Percentiles rank a stretch among this genome's conserved stretches.
phyloP scores from a whole-genome alignment of 345 rosid species.

The Salix viminalis region DNA sequence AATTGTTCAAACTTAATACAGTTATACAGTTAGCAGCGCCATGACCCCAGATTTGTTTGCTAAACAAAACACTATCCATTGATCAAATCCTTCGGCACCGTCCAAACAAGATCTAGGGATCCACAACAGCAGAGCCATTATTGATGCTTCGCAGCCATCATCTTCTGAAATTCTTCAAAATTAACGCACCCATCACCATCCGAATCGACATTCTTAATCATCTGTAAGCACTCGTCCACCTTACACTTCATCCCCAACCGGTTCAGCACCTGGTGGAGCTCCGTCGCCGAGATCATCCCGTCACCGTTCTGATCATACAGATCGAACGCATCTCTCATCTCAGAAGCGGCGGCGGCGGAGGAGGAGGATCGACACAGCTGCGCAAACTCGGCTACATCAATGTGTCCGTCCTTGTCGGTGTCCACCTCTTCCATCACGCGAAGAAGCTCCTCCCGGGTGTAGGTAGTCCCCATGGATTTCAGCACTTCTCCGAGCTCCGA shows the following conservation, averaged over 20 bases:
- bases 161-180: slow-evolving; percentile 71
- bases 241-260: slow-evolving; percentile 64
- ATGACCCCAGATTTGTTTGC: too few species aligned
- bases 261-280: slow-evolving; percentile 64
- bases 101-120: background rate
- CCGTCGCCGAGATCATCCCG: slow-evolving; percentile 68
- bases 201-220: slow-evolving; percentile 69
- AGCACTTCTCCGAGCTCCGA: slow-evolving; percentile 60
- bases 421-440: slow-evolving; percentile 74
- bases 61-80: background rate
- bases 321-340: slow-evolving; percentile 85
- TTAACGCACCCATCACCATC: slow-evolving; percentile 89
- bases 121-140: background rate
- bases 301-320: slow-evolving; percentile 73
- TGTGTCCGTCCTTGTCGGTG: slow-evolving; percentile 68
- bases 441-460: slow-evolving; percentile 40
- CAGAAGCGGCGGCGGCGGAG: slow-evolving; percentile 29
- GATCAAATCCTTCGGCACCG: background rate
- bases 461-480: slow-evolving; percentile 54
- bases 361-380: slow-evolving; percentile 52
- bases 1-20: too few species aligned
- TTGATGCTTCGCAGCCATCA: slow-evolving; percentile 40
- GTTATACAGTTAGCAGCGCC: too few species aligned
- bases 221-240: slow-evolving; percentile 53
- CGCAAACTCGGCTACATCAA: slow-evolving; percentile 59